phyloP scores from a whole-genome alignment of 1,284 basidiomycete genomes.

The Grifola frondosa region DNA sequence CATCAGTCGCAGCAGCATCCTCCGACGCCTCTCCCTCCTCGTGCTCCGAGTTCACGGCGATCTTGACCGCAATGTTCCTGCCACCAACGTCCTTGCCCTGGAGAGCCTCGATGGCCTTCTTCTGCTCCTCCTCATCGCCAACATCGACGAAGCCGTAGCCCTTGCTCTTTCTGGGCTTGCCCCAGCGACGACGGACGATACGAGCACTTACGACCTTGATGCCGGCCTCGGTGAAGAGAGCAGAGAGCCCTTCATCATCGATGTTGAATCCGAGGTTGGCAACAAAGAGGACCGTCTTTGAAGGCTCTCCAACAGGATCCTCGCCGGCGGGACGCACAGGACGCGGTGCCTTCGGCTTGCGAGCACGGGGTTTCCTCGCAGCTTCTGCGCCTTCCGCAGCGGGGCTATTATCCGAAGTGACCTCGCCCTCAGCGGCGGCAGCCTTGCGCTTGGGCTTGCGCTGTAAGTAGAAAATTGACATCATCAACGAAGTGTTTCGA shows the following conservation, averaged over 20 bases:
- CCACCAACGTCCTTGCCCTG: constrained; percentile 83
- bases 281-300: constrained; percentile 87
- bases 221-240: constrained; percentile 81
- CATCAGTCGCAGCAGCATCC: constrained; percentile 39
- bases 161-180: constrained; percentile 80
- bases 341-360: constrained; percentile 61
- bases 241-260: constrained; percentile 74
- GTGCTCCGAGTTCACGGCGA: constrained; percentile 69
- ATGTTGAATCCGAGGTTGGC: constrained; percentile 93
- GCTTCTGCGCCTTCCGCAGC: constrained; percentile 36
- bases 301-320: constrained; percentile 77
- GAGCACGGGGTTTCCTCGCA: constrained; percentile 53
- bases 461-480: constrained; percentile 9
- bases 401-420: constrained; percentile 37
- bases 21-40: constrained; percentile 36
- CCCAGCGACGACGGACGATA: constrained; percentile 82
- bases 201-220: constrained; percentile 82
- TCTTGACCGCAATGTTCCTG: constrained; percentile 81
- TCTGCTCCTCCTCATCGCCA: constrained; percentile 78
- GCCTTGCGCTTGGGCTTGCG: constrained; percentile 47
- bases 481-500: too few species aligned
- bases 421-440: constrained; percentile 29
- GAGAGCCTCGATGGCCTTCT: constrained; percentile 80
- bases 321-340: constrained; percentile 67
- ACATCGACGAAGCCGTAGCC: constrained; percentile 95